Evolutionary conservation across 805 yeast species (phyloP).

Genomic region (Ogataea salicorniae): DNA sequence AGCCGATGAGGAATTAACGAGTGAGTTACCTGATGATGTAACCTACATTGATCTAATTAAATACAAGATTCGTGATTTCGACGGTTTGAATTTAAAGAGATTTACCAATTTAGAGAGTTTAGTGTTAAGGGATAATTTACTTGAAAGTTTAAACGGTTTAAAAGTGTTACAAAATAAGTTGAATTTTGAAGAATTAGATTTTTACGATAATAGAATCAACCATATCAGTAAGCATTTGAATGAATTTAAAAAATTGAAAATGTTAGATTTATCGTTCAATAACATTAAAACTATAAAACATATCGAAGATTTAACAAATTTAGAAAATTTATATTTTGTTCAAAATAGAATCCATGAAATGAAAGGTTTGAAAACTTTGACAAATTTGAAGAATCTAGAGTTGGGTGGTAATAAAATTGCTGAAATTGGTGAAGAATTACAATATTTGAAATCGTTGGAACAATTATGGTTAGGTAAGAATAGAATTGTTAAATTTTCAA

Average conservation of each 20-base stretch:
- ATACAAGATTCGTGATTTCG: slow-evolving; percentile 58
- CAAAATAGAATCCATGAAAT: slow-evolving; percentile 80
- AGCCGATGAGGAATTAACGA: slow-evolving; percentile 64
- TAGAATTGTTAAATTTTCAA: slow-evolving; percentile 58
- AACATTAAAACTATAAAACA: slow-evolving; percentile 83
- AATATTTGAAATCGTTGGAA: slow-evolving; percentile 48
- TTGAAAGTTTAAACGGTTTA: slow-evolving; percentile 67
- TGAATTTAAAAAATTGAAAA: slow-evolving; percentile 50
- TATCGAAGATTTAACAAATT: slow-evolving; percentile 51
- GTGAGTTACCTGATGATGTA: slow-evolving; percentile 50
- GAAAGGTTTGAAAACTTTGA: slow-evolving; percentile 55
- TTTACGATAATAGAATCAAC: slow-evolving; percentile 86
- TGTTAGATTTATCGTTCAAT: slow-evolving; percentile 83
- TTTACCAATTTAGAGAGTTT: slow-evolving; percentile 54
- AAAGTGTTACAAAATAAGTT: slow-evolving; percentile 49
- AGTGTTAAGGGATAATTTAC: slow-evolving; percentile 78
- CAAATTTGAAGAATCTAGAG: slow-evolving; percentile 64
- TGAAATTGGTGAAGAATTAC: slow-evolving; percentile 50
- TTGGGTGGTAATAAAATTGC: slow-evolving; percentile 83
- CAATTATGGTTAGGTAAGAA: slow-evolving; percentile 95
- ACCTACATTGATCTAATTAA: slow-evolving; percentile 64
- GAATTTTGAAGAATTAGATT: slow-evolving; percentile 69
- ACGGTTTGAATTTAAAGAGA: slow-evolving; percentile 52
- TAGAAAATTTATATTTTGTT: slow-evolving; percentile 75
- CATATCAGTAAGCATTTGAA: slow-evolving; percentile 73